Evolutionary conservation across 306 rosid genomes (phyloP).

Genomic region (Cyamopsis tetragonoloba): DNA sequence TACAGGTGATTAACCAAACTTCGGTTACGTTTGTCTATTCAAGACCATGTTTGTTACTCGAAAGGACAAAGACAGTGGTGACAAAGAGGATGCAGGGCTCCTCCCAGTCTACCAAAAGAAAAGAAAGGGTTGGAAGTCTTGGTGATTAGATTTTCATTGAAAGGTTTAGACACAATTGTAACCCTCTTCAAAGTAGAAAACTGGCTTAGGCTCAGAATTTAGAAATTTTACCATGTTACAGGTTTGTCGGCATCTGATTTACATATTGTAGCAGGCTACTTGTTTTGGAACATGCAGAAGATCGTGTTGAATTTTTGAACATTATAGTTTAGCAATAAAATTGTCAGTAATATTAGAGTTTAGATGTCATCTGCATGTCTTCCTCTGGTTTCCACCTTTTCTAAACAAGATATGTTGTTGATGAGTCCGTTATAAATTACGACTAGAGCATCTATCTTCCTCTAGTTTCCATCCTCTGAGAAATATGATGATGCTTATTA

Average conservation of each 20-base stretch:
- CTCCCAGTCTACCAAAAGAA: background rate
- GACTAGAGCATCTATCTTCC: background rate
- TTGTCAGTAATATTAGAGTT: background rate
- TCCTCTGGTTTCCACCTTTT: background rate
- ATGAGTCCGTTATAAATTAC: background rate
- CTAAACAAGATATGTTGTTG: no score
- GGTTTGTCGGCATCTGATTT: slow-evolving; percentile 19
- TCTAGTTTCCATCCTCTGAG: no score
- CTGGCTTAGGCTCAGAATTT: slow-evolving; percentile 39
- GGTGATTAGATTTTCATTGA: background rate
- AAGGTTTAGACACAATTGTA: slow-evolving; percentile 29
- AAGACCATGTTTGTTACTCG: slow-evolving; percentile 13
- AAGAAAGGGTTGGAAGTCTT: background rate
- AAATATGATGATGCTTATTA: no score
- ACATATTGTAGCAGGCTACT: slow-evolving; percentile 24
- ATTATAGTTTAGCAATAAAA: slow-evolving; percentile 33
- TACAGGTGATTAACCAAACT: slow-evolving; percentile 27
- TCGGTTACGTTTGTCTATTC: slow-evolving; percentile 2
- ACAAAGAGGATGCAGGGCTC: slow-evolving; percentile 11
- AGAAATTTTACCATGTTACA: slow-evolving; percentile 30
- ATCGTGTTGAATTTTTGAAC: slow-evolving; percentile 24
- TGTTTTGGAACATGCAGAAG: slow-evolving; percentile 24
- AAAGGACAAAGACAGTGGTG: slow-evolving; percentile 14
- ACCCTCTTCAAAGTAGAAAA: slow-evolving; percentile 19
- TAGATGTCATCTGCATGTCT: slow-evolving; percentile 11